Percentiles rank a stretch among this genome's conserved stretches.
These are phyloP conservation scores for Candida tetrigidarum DNA, from an alignment of 1,139 yeast genomes.

Conservation along the genomic window DNA sequence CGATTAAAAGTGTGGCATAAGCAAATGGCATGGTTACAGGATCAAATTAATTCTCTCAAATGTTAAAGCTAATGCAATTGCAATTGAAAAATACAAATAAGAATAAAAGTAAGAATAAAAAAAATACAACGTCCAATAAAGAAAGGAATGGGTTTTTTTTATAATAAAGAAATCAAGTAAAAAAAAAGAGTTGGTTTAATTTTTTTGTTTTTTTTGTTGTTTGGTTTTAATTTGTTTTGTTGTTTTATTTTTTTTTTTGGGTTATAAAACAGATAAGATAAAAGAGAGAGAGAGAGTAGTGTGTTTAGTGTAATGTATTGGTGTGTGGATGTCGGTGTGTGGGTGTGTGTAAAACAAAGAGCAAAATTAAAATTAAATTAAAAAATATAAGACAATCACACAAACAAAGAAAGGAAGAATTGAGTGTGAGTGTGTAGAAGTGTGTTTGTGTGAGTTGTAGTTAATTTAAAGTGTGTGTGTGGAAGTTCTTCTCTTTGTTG, in stretches of 20 bases:
- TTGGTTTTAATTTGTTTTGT: too few species aligned
- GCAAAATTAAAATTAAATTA: background rate
- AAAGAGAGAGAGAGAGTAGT: too few species aligned
- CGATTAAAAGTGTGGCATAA: slow-evolving; percentile 33
- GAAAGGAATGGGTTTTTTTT: too few species aligned
- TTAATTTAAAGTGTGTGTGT: background rate
- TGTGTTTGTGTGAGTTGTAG: background rate
- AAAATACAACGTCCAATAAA: background rate
- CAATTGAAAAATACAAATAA: too few species aligned
- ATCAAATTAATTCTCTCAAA: background rate
- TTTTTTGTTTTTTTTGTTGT: too few species aligned
- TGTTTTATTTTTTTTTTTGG: too few species aligned
- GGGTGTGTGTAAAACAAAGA: background rate
- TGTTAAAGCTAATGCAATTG: too few species aligned
- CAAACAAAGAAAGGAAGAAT: background rate
- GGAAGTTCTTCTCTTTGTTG: background rate
- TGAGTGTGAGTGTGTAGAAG: background rate
- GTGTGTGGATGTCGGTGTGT: background rate
- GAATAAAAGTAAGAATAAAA: background rate
- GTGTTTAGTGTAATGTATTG: too few species aligned
- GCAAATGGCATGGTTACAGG: slow-evolving; percentile 25
- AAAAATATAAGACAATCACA: background rate
- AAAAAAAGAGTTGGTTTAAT: too few species aligned
- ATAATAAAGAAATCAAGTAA: too few species aligned
- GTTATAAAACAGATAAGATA: too few species aligned